Base-by-base conservation (phyloP, 139 green algal species). In the Tetradesmus lagerheimii region DNA sequence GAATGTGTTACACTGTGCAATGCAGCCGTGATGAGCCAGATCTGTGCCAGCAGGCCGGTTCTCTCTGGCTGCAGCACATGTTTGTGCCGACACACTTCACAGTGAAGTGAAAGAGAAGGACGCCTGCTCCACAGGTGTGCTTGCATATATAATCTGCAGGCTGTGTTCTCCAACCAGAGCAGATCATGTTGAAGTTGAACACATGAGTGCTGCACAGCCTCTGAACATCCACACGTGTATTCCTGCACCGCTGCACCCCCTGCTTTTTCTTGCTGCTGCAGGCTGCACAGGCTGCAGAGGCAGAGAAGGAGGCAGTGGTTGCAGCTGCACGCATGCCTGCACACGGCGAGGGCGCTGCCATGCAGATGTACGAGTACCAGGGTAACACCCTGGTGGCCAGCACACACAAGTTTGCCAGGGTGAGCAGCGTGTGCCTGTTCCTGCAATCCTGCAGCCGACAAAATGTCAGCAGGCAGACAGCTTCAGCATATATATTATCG, bases 341-440 rank as follows among this genome's bases (percentile, higher is more conserved):
- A 23, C 57, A 71, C 9, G 23, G 20, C 27, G 85, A 82, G 25
- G 38, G 85, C 5, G 85, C 74, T 57, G 85, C 71, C 35, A 64
- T 83, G 12, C 31, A 38, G 8, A 16, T 66, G 4, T 83, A 83
- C 29, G 43, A 84, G 43, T 75, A 53, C 29, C 53, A 83, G n/a
- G 71, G 85, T 16, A 84, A 47, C 27, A 84, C 1, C 5, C 50
- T 87, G 41, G 62, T 91, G 11, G 67, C 38, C 25, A 83, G 53
- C 20, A 83, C 34, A 16, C 88, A 91, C 66, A 88, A 84, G 64
- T 91, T 78, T 83, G 85, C 85, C 20, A 83, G 71, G 67, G 85
- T 89, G 43, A 20, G 83, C 16, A 62, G 47, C 6, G 8, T 62
- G 47, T 18, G 47, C 8, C 47, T 62, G n/a, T n/a, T n/a, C n/a